Evolutionary conservation across 2,329 filamentous ascomycete genomes (phyloP).

Genomic region (Drechslerella stenobrocha): DNA sequence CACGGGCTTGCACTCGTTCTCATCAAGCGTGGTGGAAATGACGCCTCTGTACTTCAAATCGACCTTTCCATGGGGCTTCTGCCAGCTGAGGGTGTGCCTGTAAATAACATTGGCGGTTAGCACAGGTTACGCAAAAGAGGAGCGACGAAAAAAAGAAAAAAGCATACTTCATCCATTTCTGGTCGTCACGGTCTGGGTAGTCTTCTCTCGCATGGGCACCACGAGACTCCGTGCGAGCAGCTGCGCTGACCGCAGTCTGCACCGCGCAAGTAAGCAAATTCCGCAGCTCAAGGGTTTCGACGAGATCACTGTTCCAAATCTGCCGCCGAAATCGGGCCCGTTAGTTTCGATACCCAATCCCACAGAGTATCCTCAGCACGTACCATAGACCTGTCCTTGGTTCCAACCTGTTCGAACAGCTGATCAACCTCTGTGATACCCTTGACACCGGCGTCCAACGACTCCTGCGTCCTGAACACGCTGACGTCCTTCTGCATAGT

Average conservation of each 20-base stretch:
- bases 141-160: not conserved
- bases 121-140: constrained; percentile 13
- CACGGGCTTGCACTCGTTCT: constrained; percentile 93
- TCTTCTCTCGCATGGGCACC: constrained; percentile 97
- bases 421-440: constrained; percentile 84
- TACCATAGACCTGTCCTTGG: constrained; percentile 93
- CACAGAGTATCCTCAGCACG: not conserved
- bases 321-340: not conserved
- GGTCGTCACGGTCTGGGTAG: constrained; percentile 90
- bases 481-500: constrained; percentile 96
- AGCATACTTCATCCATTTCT: constrained; percentile 77
- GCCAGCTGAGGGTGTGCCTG: constrained; percentile 96
- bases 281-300: constrained; percentile 91
- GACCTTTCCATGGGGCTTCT: constrained; percentile 89
- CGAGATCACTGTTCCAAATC: constrained; percentile 98
- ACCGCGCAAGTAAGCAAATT: constrained; percentile 91
- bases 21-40: constrained; percentile 80
- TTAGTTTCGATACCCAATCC: constrained; percentile 5
- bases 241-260: constrained; percentile 88
- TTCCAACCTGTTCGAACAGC: constrained; percentile 79
- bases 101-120: constrained; percentile 27
- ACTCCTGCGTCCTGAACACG: constrained; percentile 94
- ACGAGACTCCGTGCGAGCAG: constrained; percentile 94
- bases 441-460: constrained; percentile 86
- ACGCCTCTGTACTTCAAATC: constrained; percentile 86